Evolutionary conservation across 2,329 filamentous ascomycete species (phyloP), one percentile per base, ranked within the genome.

Genomic region (Nothophoma quercina): DNA sequence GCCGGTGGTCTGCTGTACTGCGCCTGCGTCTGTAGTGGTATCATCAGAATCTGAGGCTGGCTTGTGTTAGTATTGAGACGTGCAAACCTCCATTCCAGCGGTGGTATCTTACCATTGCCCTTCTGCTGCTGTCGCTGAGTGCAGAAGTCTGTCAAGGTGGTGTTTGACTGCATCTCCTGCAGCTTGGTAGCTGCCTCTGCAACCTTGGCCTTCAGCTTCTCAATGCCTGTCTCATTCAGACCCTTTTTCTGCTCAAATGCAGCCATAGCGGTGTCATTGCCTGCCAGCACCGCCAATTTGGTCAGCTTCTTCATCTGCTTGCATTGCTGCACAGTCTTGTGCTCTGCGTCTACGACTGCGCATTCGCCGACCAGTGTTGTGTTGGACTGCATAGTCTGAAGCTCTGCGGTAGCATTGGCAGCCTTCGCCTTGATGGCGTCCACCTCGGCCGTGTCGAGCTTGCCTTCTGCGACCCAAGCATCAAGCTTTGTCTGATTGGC

Each of bases 401-500:
- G 61, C 38, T 61, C 55, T 7, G 60, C 36, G 1, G 59, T 65
- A 3, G 63, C 63, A 7, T 65, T 58, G 8, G 64, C 56, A 7
- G 68, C 69, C 41, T 67, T 65, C 12, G 55, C 49, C 36, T 70
- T 70, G 55, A 71, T 40, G 2, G 52, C 56, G 7, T 59, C 58
- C 22, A 69, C 59, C 49, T 69, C 49, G 22, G 55, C 47, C 2
- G 44, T 40, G 40, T 58, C 56, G 29, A 71, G 36, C 30, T 64
- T 67, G 41, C 63, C 60, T n/a, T 64, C 58, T 8, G 66, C 50
- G 18, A 69, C 55, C 28, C 64, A 48, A 6, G 55, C 57, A 39
- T 68, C 60, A 23, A 71, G 58, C 30, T 65, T 63, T n/a, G 67
- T 70, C 30, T 67, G 64, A 32, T 71, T 70, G 51, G 50, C 50